These are phyloP conservation scores for Agaricus sinodeliciosus DNA, from an alignment of 768 basidiomycete genomes.

Conservation along the genomic window DNA sequence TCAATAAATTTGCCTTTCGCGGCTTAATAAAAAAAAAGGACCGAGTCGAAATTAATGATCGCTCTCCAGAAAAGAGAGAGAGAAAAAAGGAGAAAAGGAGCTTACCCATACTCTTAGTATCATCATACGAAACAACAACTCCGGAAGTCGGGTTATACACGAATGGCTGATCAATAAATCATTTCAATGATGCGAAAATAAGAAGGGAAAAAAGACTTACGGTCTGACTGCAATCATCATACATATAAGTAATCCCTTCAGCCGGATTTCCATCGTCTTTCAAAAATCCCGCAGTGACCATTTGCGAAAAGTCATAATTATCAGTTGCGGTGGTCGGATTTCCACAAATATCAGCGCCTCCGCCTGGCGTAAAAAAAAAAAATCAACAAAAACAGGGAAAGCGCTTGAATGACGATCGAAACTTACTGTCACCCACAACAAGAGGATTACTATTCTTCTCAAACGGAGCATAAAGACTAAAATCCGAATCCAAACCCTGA, in stretches of 20 bases:
- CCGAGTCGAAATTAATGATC: too few species aligned
- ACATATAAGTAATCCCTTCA: conserved; percentile 46
- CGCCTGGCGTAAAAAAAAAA: background rate
- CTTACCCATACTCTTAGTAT: conserved; percentile 50
- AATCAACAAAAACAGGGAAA: background rate
- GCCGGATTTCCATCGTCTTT: conserved; percentile 36
- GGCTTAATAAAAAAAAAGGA: conserved; percentile 16
- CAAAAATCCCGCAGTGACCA: conserved; percentile 52
- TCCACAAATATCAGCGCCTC: conserved; percentile 43
- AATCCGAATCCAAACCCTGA: conserved; percentile 36
- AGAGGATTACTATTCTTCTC: conserved; percentile 32
- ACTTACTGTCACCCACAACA: conserved; percentile 13
- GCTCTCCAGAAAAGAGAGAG: too few species aligned
- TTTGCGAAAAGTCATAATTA: conserved; percentile 52
- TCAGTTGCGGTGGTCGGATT: conserved; percentile 33
- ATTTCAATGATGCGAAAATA: background rate
- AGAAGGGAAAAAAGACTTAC: conserved; percentile 31
- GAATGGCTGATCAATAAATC: conserved; percentile 40
- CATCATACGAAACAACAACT: conserved; percentile 64
- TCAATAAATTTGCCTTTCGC: conserved; percentile 60
- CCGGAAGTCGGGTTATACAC: conserved; percentile 50
- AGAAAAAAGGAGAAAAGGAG: background rate
- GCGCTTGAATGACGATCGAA: background rate
- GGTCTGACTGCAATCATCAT: conserved; percentile 67
- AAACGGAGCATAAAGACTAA: conserved; percentile 37